Conservation (phyloP, 75 land plant species). For the Pinus taeda region DNA sequence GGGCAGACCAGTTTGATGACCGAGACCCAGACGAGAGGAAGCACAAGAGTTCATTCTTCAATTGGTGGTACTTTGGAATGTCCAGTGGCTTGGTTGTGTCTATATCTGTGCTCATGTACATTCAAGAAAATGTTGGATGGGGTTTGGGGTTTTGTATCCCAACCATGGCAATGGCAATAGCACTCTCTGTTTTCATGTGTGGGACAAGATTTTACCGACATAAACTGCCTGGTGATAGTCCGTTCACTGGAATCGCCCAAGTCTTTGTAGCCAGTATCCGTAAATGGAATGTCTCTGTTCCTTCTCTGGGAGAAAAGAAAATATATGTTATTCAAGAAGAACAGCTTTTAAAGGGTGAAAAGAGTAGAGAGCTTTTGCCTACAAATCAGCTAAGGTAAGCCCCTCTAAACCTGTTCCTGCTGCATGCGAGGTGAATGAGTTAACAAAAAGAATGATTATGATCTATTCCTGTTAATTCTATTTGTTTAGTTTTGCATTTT, state of each 20-base stretch:
- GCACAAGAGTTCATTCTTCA: slow-evolving; percentile 23
- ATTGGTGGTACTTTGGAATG: slow-evolving; percentile 31
- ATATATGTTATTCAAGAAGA: slow-evolving; percentile 15
- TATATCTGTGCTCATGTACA: slow-evolving; percentile 8
- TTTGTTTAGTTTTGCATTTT: background rate
- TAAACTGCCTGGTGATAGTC: slow-evolving; percentile 19
- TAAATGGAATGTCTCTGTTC: slow-evolving; percentile 15
- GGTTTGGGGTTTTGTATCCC: slow-evolving; percentile 18
- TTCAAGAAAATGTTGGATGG: slow-evolving; percentile 23
- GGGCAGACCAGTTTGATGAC: slow-evolving; percentile 29
- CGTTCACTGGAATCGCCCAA: slow-evolving; percentile 28
- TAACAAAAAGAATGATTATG: too few relatives aligned
- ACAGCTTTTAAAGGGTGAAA: slow-evolving; percentile 8
- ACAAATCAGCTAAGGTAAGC: slow-evolving; percentile 26
- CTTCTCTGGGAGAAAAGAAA: slow-evolving; percentile 5
- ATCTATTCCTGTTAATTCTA: background rate
- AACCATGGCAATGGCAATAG: slow-evolving; percentile 22
- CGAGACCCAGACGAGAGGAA: background rate
- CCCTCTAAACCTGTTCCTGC: background rate
- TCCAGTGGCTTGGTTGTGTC: background rate
- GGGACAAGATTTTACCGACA: slow-evolving; percentile 12
- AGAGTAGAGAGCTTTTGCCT: slow-evolving; percentile 20
- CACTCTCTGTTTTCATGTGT: slow-evolving; percentile 12
- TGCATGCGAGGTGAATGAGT: background rate
- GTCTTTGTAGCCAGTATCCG: slow-evolving; percentile 22